These are phyloP conservation scores for Colletotrichum tabaci DNA, from an alignment of 2,329 filamentous ascomycete genomes.

Conservation along the genomic window DNA sequence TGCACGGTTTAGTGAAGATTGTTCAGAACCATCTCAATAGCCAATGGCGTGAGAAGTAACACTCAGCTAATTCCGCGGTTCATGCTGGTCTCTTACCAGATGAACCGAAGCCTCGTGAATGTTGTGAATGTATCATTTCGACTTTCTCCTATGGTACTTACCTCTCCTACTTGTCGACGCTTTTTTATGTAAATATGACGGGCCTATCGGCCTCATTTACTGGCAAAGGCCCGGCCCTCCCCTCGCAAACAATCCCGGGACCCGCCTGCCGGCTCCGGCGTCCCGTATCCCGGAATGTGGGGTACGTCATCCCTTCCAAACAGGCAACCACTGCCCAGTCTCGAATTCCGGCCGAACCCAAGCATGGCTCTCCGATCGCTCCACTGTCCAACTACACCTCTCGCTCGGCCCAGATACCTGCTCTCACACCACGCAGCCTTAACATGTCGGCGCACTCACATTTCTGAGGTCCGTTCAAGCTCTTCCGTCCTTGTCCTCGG, in stretches of 20 bases:
- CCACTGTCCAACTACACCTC: constrained; percentile 12
- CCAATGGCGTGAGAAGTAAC: neutral
- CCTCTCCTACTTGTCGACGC: neutral
- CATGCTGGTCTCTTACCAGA: neutral
- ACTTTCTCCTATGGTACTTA: too few species aligned
- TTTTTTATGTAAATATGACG: neutral
- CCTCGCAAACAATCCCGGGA: neutral
- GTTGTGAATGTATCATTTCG: neutral
- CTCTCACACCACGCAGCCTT: constrained; percentile 3
- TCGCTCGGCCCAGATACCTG: neutral
- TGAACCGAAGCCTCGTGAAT: neutral
- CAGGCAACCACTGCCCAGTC: constrained; percentile 29
- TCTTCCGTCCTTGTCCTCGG: neutral
- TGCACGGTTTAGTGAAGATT: neutral
- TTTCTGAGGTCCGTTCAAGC: neutral
- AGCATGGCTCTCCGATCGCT: neutral
- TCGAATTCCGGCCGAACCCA: constrained; percentile 4
- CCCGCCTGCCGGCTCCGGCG: constrained; percentile 10
- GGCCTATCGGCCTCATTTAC: neutral
- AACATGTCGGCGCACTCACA: neutral
- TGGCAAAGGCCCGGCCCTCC: neutral
- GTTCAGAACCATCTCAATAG: neutral
- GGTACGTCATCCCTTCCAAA: constrained; percentile 39
- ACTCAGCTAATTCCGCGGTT: too few species aligned
- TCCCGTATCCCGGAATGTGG: constrained; percentile 26